phyloP scores from a whole-genome alignment of 768 basidiomycete species.

The Tricholoma sp. region DNA sequence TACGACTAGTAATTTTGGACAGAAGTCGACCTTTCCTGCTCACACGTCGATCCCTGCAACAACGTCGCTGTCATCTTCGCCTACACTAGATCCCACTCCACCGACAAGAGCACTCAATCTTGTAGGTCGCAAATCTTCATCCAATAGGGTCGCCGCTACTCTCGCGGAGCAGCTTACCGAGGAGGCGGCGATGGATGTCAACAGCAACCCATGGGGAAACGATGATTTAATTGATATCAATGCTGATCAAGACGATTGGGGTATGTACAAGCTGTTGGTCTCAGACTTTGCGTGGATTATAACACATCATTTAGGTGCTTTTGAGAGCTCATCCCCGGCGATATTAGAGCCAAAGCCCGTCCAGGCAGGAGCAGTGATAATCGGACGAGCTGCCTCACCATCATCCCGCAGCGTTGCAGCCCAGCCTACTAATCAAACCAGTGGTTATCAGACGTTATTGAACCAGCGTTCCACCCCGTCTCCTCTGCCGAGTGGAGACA shows the following conservation, averaged over 20 bases:
- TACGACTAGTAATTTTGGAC: conserved; percentile 7
- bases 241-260: conserved; percentile 93
- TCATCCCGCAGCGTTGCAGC: neutral
- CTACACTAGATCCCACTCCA: conserved; percentile 17
- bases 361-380: neutral
- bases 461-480: conserved; percentile 13
- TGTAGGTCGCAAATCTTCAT: conserved; percentile 46
- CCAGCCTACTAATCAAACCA: neutral
- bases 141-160: conserved; percentile 25
- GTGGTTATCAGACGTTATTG: neutral
- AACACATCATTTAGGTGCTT: conserved; percentile 49
- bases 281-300: neutral
- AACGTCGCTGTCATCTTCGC: conserved; percentile 7
- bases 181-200: conserved; percentile 38
- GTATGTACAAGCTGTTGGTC: conserved; percentile 42
- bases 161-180: conserved; percentile 56
- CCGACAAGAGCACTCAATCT: conserved; percentile 66
- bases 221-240: conserved; percentile 91
- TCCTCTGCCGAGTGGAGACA: conserved; percentile 13
- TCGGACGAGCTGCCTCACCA: neutral
- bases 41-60: conserved; percentile 5
- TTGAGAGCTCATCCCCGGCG: conserved; percentile 52
- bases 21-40: neutral
- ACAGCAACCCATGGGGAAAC: conserved; percentile 60
- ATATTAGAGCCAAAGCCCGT: conserved; percentile 16